Percentiles rank a stretch among this genome's conserved stretches.
Conservation (phyloP, 2,329 filamentous ascomycete species). For the Metarhizium sp. region DNA sequence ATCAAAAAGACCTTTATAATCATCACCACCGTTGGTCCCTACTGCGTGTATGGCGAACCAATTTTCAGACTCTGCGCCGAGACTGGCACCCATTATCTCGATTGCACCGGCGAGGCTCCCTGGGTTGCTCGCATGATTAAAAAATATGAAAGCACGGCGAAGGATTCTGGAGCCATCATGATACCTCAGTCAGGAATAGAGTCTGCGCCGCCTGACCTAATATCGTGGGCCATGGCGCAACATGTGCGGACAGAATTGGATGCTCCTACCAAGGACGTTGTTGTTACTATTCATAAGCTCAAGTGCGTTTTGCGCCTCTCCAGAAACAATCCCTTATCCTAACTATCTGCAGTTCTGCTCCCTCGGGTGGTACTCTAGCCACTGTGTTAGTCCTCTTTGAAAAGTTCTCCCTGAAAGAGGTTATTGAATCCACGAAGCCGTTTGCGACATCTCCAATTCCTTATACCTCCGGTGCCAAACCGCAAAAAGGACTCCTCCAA, state of each 20-base stretch:
- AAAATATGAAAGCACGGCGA: conserved; percentile 45
- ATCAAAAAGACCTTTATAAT: conserved; percentile 47
- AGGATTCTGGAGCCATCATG: conserved; percentile 46
- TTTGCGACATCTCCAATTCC: conserved; percentile 50
- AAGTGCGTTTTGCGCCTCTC: conserved; percentile 18
- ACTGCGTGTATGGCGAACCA: conserved; percentile 44
- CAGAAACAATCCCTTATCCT: neutral
- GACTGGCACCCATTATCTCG: conserved; percentile 54
- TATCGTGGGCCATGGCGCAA: conserved; percentile 44
- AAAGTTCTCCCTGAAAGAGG: conserved; percentile 36
- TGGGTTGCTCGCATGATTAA: conserved; percentile 51
- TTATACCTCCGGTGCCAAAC: conserved; percentile 25
- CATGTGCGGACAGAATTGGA: conserved; percentile 39
- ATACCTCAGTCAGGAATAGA: conserved; percentile 55
- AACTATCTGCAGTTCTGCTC: conserved; percentile 17
- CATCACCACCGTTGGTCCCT: conserved; percentile 52
- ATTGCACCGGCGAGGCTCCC: conserved; percentile 51
- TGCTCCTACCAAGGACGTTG: conserved; percentile 42
- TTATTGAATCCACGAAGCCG: conserved; percentile 36
- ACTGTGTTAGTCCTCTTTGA: conserved; percentile 55
- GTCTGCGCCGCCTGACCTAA: conserved; percentile 51
- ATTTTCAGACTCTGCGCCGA: conserved; percentile 54
- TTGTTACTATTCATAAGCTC: conserved; percentile 37
- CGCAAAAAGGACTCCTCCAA: conserved; percentile 26
- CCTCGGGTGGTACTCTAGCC: conserved; percentile 59